Evolutionary conservation across 257 asterid genomes (phyloP), one percentile per base, ranked within the genome.

Genomic region (Solanum lycopersicoides): DNA sequence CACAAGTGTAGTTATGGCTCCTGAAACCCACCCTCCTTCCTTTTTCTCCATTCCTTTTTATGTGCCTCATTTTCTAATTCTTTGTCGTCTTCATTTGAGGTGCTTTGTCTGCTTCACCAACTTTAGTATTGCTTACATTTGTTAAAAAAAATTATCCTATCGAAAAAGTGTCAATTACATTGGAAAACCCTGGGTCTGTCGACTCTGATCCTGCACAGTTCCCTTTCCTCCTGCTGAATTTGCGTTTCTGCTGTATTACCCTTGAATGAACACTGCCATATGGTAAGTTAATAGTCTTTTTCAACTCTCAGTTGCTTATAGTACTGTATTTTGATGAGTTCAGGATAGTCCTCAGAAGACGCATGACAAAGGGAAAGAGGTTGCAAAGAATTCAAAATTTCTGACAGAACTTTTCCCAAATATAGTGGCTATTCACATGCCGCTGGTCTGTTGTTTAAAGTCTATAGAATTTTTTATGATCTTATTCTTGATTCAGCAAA

Each of bases 311-410:
- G 76, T 32, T 16, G 79, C 86, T 53, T 65, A 44, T 21, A 10
- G 37, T 86, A 83, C 91, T 80, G 77, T 69, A 41, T 44, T 56
- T 76, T 90, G 77, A 83, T 83, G 50, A 69, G 87, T 60, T 86
- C 98, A 96, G 99, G 98, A 93, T 90, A 91, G 92, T 92, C 90
- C 94, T 89, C 98, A 95, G 90, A 93, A 94, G 91, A 89, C 94
- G 88, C 94, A 90, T 79, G 98, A 96, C 91, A 92, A 94, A 86
- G 88, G 95, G 42, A 92, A 93, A 92, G 99, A 96, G 83, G 93
- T 90, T 28, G 91, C 96, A 35, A 96, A 92, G 93, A 92, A 95
- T 84, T 89, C 94, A 18, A 95, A 95, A 92, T 97, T 92, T 90
- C 91, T 95, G 41, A 88, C 95, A 30, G 93, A 93, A 82, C 96